Conservation (phyloP, 2,329 filamentous ascomycete species). For the Fusarium piperis region DNA sequence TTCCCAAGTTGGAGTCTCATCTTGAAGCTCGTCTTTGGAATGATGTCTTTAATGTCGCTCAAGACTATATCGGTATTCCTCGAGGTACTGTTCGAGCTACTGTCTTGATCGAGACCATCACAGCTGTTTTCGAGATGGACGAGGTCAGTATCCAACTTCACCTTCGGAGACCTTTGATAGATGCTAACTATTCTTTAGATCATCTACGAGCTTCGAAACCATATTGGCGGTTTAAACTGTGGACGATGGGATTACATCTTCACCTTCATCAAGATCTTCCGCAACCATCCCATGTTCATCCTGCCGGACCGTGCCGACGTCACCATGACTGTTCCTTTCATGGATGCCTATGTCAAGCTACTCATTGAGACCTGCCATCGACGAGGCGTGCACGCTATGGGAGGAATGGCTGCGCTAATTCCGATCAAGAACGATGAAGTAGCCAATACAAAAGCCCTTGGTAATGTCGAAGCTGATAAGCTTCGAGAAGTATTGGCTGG, state of each 20-base stretch:
- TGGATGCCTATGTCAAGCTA: conserved; percentile 95
- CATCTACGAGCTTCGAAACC: conserved; percentile 97
- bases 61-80: conserved; percentile 90
- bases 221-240: conserved; percentile 96
- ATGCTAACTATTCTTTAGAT: conserved; percentile 60
- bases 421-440: conserved; percentile 94
- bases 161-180: accelerated
- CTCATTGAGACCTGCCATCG: conserved; percentile 98
- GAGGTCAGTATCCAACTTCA: conserved; percentile 56
- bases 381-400: conserved; percentile 97
- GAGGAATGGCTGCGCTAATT: conserved; percentile 98
- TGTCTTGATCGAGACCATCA: conserved; percentile 96
- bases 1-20: conserved; percentile 98
- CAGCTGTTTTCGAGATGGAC: conserved; percentile 99
- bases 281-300: conserved; percentile 90
- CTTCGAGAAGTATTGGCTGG: conserved; percentile 93
- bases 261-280: conserved; percentile 99
- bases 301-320: conserved; percentile 92
- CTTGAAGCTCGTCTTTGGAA: conserved; percentile 98
- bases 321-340: conserved; percentile 98
- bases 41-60: conserved; percentile 93
- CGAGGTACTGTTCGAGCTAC: conserved; percentile 94
- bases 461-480: conserved; percentile 91
- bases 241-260: conserved; percentile 99
- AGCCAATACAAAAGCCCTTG: conserved; percentile 95